phyloP scores from a whole-genome alignment of 2,329 filamentous ascomycete genomes.

The Fusarium pseudocircinatum region DNA sequence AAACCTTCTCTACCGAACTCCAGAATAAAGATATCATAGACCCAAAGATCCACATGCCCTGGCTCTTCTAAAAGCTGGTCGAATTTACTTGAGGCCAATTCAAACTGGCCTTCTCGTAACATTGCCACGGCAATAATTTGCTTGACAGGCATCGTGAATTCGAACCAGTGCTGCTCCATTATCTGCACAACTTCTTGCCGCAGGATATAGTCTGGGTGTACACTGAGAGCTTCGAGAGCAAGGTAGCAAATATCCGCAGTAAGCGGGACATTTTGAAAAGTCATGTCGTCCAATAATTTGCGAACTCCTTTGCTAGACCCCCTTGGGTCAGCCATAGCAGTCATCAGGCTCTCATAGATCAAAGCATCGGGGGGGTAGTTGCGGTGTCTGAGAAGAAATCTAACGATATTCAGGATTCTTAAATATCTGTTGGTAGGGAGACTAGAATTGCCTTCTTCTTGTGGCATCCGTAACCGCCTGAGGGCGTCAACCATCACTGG shows the following conservation, averaged over 20 bases:
- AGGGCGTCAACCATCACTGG: conserved; percentile 44
- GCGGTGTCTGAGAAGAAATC: conserved; percentile 66
- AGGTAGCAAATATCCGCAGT: conserved; percentile 76
- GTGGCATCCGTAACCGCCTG: conserved; percentile 38
- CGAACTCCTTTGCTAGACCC: conserved; percentile 74
- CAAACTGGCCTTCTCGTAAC: conserved; percentile 83
- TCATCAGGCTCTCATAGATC: conserved; percentile 79
- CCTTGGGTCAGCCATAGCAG: conserved; percentile 71
- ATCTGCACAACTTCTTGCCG: conserved; percentile 75
- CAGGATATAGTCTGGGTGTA: conserved; percentile 87
- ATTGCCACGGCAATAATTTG: conserved; percentile 77
- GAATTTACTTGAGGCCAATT: conserved; percentile 78
- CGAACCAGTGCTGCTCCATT: conserved; percentile 76
- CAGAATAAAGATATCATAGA: conserved; percentile 81
- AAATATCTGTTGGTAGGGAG: conserved; percentile 39
- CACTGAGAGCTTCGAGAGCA: conserved; percentile 75
- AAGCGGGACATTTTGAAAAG: conserved; percentile 65
- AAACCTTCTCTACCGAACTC: conserved; percentile 77
- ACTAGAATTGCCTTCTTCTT: conserved; percentile 23
- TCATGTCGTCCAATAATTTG: conserved; percentile 78
- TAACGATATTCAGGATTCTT: conserved; percentile 57
- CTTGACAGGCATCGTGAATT: conserved; percentile 63
- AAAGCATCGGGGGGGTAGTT: conserved; percentile 63
- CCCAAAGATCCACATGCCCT: conserved; percentile 71
- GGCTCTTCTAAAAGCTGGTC: conserved; percentile 70